Conservation (phyloP, 2,329 filamentous ascomycete species). For the Fusarium clavum region DNA sequence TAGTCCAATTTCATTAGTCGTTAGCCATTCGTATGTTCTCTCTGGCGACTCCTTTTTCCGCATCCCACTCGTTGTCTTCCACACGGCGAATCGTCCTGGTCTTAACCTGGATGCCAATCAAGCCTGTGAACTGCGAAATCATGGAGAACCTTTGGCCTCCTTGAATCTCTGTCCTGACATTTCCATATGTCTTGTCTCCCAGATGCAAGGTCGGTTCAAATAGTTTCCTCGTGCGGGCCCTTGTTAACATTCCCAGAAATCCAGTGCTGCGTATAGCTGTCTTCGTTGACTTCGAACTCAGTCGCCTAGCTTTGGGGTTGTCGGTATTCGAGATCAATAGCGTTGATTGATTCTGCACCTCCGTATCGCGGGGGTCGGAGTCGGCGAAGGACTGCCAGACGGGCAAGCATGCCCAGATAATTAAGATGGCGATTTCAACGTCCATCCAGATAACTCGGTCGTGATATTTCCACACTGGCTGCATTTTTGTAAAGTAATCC, state of each 20-base stretch:
- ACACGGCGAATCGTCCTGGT: conserved; percentile 38
- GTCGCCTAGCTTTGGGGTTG: not conserved
- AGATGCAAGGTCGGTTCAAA: conserved; percentile 43
- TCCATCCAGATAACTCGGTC: conserved; percentile 58
- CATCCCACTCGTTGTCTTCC: conserved; percentile 19
- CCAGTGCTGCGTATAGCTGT: not conserved
- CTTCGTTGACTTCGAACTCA: not conserved
- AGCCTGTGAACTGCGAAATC: conserved; percentile 39
- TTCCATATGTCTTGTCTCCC: conserved; percentile 47
- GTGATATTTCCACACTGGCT: conserved; percentile 57
- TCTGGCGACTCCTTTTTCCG: conserved; percentile 19
- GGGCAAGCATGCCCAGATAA: conserved; percentile 57
- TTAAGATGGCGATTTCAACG: conserved; percentile 56
- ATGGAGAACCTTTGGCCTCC: conserved; percentile 43
- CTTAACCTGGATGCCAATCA: conserved; percentile 41
- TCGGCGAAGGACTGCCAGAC: conserved; percentile 46
- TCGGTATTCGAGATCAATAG: not conserved
- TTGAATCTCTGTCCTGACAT: conserved; percentile 50
- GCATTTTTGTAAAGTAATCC: conserved; percentile 48
- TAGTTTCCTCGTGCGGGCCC: conserved; percentile 42
- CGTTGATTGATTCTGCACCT: conserved; percentile 34
- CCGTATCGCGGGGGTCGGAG: not conserved
- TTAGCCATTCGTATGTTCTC: conserved; percentile 8
- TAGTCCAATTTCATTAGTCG: conserved; percentile 20
- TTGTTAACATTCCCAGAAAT: not conserved